phyloP scores from a whole-genome alignment of 169 alveolate species.

The Cryptosporidium canis region DNA sequence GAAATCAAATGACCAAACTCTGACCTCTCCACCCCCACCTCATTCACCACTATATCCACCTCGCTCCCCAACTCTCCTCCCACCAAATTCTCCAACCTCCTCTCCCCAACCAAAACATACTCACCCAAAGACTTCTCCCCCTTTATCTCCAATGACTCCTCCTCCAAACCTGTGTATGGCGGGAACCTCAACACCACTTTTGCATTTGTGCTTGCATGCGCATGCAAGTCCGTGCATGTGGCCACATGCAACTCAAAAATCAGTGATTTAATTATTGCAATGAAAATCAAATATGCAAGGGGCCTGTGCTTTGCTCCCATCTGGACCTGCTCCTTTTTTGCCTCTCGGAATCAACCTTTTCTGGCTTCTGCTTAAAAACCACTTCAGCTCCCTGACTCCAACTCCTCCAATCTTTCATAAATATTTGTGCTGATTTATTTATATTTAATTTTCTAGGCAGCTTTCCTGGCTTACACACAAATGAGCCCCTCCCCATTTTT shows the following conservation, averaged over 20 bases:
- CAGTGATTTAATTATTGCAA: background rate
- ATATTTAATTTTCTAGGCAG: background rate
- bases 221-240: background rate
- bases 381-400: too few species aligned
- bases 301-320: background rate
- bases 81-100: background rate
- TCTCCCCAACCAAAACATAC: slow-evolving; percentile 13
- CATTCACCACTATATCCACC: slow-evolving; percentile 9
- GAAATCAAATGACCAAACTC: slow-evolving; percentile 13
- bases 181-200: slow-evolving; percentile 13
- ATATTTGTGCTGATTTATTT: background rate
- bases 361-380: too few species aligned
- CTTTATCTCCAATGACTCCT: slow-evolving; percentile 1
- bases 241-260: background rate
- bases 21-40: background rate
- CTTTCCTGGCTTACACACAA: background rate
- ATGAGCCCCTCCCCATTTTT: background rate
- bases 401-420: too few species aligned
- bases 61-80: background rate
- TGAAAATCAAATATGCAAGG: background rate
- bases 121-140: background rate
- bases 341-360: background rate
- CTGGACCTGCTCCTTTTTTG: background rate
- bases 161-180: slow-evolving; percentile 19
- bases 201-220: background rate